Conservation (phyloP, 164 flowering plant genomes). For the Vitis rupestris region DNA sequence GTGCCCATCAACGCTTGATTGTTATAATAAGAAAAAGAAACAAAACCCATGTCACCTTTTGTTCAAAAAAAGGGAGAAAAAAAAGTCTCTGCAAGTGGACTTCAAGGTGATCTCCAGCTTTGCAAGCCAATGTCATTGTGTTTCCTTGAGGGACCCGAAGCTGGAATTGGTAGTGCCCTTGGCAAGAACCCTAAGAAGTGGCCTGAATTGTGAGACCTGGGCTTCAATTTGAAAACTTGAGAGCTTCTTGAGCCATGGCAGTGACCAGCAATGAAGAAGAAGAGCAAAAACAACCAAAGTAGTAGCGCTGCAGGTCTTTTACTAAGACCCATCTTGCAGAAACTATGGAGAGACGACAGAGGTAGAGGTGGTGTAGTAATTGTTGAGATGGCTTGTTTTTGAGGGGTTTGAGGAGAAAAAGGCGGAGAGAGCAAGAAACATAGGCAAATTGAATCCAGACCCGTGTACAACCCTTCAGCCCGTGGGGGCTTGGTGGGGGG, state of each 20-base stretch:
- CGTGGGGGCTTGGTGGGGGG: too few relatives aligned
- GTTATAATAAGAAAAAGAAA: conserved; percentile 1
- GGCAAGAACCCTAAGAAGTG: conserved; percentile 65
- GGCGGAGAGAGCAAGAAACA: conserved; percentile 23
- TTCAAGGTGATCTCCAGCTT: conserved; percentile 43
- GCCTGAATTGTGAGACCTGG: conserved; percentile 27
- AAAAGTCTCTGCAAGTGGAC: background rate
- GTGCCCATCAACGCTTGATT: background rate
- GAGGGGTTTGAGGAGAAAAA: conserved; percentile 14
- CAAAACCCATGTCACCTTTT: conserved; percentile 10
- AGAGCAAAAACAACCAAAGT: conserved; percentile 21
- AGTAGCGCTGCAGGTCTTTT: conserved; percentile 24
- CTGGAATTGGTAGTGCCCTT: conserved; percentile 48
- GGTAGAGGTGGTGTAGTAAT: background rate
- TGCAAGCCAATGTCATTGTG: conserved; percentile 69
- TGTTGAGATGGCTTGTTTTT: background rate
- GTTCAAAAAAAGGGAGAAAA: background rate
- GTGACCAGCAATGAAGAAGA: conserved; percentile 25
- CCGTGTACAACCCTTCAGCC: too few relatives aligned
- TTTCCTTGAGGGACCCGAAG: conserved; percentile 76
- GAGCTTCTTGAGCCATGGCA: conserved; percentile 43
- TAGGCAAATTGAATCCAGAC: conserved; percentile 19
- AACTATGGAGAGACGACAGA: conserved; percentile 1
- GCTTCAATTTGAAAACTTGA: conserved; percentile 30
- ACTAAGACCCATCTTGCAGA: conserved; percentile 21